Base-by-base conservation (phyloP, 345 rosid genomes). In the Rhodamnia argentea region DNA sequence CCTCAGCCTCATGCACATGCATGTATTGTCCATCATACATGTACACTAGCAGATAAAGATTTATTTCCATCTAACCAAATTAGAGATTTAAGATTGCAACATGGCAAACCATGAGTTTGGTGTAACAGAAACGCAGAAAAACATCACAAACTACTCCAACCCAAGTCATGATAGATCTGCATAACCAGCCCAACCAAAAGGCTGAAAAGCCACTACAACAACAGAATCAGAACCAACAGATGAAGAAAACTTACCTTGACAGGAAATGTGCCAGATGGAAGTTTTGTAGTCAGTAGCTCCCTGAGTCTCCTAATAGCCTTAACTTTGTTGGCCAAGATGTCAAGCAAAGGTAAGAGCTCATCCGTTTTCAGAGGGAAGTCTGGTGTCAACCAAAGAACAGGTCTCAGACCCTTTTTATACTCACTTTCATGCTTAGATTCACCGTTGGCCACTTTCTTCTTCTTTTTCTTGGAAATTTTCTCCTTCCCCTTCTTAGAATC, bases 261-360 rank as follows among this genome's bases (percentile, higher is more conserved):
- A 87, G 99, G 99, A 91, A 97, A 97, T 87, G 99, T 97, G 87
- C 99, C 99, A 50, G 57, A 7, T 50, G 99, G 99, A 76, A 97
- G 94, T 90, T 97, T 96, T 76, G 99, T 96, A 70, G 99, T 96
- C 93, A 97, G 92, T 87, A 97, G 99, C 91, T 97, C 99, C 88
- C 99, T 96, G 50, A 97, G 94, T 88, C 99, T 94, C 94, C 98
- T 92, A 87, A 96, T 84, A 70, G 99, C 99, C 93, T 97, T 97
- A 84, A 97, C 99, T 88, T 97, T 97, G 91, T 97, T 93, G 74
- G 99, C 99, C 87, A 97, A 93, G 91, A 97, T 97, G 90, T 97
- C 99, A 42, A 97, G 96, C 86, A 97, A 91, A 20, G 99, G 99
- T 86, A 97, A 88, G 57, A 97, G 96, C 89, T 97, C 99, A 37